phyloP scores from a whole-genome alignment of 2,329 filamentous ascomycete genomes.

The Graphilbum ipis-grandicollis region DNA sequence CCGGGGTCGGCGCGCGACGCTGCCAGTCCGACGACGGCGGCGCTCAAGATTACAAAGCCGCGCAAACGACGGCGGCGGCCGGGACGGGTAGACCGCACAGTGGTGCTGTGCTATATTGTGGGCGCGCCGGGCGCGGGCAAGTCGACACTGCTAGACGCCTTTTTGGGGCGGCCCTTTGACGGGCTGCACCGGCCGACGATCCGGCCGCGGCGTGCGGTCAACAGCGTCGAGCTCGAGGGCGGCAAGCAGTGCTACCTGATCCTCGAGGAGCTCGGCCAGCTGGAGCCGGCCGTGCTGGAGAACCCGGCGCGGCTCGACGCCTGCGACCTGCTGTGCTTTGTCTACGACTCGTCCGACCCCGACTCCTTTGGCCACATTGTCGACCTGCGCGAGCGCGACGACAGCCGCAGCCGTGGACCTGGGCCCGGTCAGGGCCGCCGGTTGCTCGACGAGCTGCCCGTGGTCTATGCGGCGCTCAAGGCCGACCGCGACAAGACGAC shows the following conservation, averaged over 20 bases:
- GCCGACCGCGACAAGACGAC: slow-evolving; percentile 93
- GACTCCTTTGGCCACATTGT: slow-evolving; percentile 91
- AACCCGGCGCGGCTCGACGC: slow-evolving; percentile 80
- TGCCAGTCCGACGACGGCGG: slow-evolving; percentile 33
- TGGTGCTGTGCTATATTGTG: slow-evolving; percentile 83
- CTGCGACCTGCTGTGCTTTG: slow-evolving; percentile 87
- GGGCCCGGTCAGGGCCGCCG: no score
- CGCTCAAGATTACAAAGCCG: slow-evolving; percentile 82
- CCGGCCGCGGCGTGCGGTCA: slow-evolving; percentile 82
- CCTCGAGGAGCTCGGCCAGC: slow-evolving; percentile 80
- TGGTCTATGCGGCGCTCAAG: slow-evolving; percentile 85
- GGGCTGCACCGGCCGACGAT: slow-evolving; percentile 82
- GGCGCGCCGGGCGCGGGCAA: slow-evolving; percentile 79
- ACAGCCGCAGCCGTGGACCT: no score
- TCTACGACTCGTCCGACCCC: slow-evolving; percentile 92
- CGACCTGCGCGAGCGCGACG: slow-evolving; percentile 47
- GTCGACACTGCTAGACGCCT: slow-evolving; percentile 76
- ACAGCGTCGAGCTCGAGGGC: slow-evolving; percentile 87
- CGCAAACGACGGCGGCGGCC: slow-evolving; percentile 70
- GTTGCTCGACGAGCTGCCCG: slow-evolving; percentile 63
- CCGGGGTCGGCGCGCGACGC: slow-evolving; percentile 30
- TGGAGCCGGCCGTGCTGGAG: slow-evolving; percentile 88
- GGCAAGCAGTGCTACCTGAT: slow-evolving; percentile 97
- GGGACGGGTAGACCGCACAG: slow-evolving; percentile 79
- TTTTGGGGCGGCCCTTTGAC: slow-evolving; percentile 76